A percentile compares a stretch with the other conserved stretches of the same genome.
Conservation (phyloP, 1,284 basidiomycete genomes). For the Sporisorium exsertum region DNA sequence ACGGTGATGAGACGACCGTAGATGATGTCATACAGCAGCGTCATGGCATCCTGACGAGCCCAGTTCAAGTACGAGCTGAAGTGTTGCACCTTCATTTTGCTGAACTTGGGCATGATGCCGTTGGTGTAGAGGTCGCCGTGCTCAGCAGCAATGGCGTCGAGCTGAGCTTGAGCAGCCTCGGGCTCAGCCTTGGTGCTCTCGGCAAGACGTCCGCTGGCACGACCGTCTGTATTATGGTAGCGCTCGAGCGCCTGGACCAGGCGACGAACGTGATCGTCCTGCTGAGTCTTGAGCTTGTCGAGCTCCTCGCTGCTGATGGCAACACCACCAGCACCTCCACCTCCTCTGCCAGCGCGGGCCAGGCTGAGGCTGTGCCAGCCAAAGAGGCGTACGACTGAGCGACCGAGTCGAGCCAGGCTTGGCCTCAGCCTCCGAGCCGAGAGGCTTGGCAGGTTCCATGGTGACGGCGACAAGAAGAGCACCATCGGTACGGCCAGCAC, state of each 20-base stretch:
- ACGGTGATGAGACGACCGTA: conserved; percentile 92
- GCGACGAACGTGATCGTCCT: conserved; percentile 85
- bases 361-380: too few relatives aligned
- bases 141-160: conserved; percentile 88
- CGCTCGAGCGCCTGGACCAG: conserved; percentile 91
- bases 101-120: conserved; percentile 91
- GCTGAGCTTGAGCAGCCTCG: conserved; percentile 77
- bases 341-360: conserved; percentile 75
- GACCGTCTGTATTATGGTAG: conserved; percentile 83
- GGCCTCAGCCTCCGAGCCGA: conserved; percentile 89
- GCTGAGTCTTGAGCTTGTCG: conserved; percentile 94
- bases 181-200: conserved; percentile 73
- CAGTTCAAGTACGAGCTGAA: conserved; percentile 99
- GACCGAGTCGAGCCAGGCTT: conserved; percentile 89
- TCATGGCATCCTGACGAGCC: conserved; percentile 92
- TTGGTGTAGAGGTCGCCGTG: conserved; percentile 92
- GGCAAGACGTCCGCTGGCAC: conserved; percentile 81
- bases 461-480: conserved; percentile 86
- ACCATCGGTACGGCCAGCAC: conserved; percentile 85
- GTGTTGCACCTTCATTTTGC: conserved; percentile 91
- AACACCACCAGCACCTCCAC: conserved; percentile 71
- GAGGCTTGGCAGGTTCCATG: conserved; percentile 91
- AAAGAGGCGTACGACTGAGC: conserved; percentile 81
- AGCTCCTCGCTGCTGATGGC: conserved; percentile 84
- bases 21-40: conserved; percentile 82